Percentiles rank a stretch among this genome's conserved stretches.
phyloP scores from a whole-genome alignment of 73 alveolate genomes.

The Uronychia binucleata region DNA sequence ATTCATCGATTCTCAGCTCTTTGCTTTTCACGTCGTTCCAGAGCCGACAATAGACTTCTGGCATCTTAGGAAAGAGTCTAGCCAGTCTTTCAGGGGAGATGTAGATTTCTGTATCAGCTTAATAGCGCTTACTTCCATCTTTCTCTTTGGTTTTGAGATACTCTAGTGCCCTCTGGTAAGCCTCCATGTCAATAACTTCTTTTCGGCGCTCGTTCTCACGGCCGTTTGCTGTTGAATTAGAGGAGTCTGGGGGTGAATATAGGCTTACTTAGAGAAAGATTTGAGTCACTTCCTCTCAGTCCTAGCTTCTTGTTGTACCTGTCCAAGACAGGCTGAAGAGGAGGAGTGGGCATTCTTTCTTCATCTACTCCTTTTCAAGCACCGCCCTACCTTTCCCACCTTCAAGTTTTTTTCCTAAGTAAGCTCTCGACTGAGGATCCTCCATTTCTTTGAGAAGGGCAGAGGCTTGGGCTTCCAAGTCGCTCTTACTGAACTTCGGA shows the following conservation, averaged over 20 bases:
- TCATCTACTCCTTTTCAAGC: slow-evolving; percentile 2
- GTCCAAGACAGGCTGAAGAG: neutral
- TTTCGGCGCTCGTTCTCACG: neutral
- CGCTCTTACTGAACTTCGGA: neutral
- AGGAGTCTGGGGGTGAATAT: neutral
- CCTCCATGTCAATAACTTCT: slow-evolving; percentile 13
- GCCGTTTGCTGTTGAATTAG: neutral
- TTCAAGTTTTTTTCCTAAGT: neutral
- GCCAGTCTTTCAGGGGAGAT: neutral
- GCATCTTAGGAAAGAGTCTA: slow-evolving; percentile 17
- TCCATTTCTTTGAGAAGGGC: too few relatives aligned
- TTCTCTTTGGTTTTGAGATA: slow-evolving; percentile 5
- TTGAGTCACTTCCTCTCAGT: neutral
- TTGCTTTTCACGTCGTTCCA: slow-evolving; percentile 36
- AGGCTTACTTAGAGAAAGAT: neutral
- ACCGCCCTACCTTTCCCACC: slow-evolving; percentile 5
- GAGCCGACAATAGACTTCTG: slow-evolving; percentile 44
- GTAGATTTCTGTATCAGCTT: neutral
- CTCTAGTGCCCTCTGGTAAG: slow-evolving; percentile 7
- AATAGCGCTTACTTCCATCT: slow-evolving; percentile 1
- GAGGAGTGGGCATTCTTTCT: slow-evolving; percentile 4
- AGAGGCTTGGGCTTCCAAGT: slow-evolving; percentile 1
- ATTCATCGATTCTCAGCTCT: slow-evolving; percentile 4
- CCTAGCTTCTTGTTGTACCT: neutral
- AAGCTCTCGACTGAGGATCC: neutral